Conservation (phyloP, 345 rosid species). For the Moricandia arvensis region DNA sequence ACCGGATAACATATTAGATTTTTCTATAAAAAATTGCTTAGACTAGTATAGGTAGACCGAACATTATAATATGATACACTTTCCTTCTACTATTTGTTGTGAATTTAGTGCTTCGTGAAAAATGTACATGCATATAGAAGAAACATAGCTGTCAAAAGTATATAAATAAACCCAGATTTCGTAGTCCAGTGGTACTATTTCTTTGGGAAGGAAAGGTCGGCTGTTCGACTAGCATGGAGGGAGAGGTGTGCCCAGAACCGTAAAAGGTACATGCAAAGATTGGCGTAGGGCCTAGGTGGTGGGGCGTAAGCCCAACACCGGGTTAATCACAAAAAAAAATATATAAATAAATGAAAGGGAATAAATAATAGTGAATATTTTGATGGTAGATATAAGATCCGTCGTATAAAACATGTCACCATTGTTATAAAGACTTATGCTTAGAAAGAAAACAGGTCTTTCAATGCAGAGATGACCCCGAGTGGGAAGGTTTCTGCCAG, state of each 20-base stretch:
- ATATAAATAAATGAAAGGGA: background rate
- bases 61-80: too few species aligned
- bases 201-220: too few species aligned
- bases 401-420: background rate
- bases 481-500: constrained; percentile 26
- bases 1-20: too few species aligned
- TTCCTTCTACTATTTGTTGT: background rate
- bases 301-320: too few species aligned
- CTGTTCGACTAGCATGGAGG: too few species aligned
- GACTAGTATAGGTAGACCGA: too few species aligned
- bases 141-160: background rate
- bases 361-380: background rate
- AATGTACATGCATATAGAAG: background rate
- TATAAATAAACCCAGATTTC: background rate
- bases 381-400: background rate
- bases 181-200: too few species aligned
- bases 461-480: constrained; percentile 20
- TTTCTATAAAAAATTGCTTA: too few species aligned
- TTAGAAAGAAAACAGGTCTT: background rate
- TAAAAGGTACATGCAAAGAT: too few species aligned
- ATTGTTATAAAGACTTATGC: background rate
- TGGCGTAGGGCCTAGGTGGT: too few species aligned
- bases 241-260: too few species aligned
- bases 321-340: too few species aligned
- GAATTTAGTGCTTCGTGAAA: background rate